Evolutionary conservation across 139 green algal genomes (phyloP).

Genomic region (Tetraselmis chui): DNA sequence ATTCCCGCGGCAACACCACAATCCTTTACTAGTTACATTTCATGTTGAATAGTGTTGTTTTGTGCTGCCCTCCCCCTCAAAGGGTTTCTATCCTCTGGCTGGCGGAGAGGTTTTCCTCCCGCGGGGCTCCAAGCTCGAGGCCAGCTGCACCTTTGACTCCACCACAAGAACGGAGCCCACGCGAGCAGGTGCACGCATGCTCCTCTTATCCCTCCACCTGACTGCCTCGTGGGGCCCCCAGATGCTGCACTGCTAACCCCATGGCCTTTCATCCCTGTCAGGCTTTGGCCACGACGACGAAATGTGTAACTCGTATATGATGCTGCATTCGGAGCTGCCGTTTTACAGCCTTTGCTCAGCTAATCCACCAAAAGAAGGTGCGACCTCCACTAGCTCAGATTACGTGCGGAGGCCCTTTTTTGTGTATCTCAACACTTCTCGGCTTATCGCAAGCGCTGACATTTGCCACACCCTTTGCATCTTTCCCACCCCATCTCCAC

Average conservation of each 20-base stretch:
- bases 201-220: not conserved
- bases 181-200: constrained; percentile 19
- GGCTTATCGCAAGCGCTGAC: too few relatives aligned
- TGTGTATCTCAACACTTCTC: too few relatives aligned
- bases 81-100: constrained; percentile 64
- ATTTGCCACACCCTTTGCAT: too few relatives aligned
- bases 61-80: too few relatives aligned
- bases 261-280: not conserved
- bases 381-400: not conserved
- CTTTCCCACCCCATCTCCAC: too few relatives aligned
- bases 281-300: constrained; percentile 48
- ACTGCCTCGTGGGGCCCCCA: too few relatives aligned
- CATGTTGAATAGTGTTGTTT: too few relatives aligned
- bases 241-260: too few relatives aligned
- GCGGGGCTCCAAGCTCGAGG: constrained; percentile 21
- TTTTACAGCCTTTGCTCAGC: not conserved
- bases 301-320: constrained; percentile 93
- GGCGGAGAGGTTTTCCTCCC: constrained; percentile 25
- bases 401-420: too few relatives aligned
- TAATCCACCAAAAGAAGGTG: not conserved
- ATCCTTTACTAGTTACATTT: too few relatives aligned
- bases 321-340: constrained; percentile 24
- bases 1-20: too few relatives aligned
- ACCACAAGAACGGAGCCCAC: constrained; percentile 7
- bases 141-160: constrained; percentile 76